Evolutionary conservation across 345 rosid genomes (phyloP).

Genomic region (Zanthoxylum bungeanum): DNA sequence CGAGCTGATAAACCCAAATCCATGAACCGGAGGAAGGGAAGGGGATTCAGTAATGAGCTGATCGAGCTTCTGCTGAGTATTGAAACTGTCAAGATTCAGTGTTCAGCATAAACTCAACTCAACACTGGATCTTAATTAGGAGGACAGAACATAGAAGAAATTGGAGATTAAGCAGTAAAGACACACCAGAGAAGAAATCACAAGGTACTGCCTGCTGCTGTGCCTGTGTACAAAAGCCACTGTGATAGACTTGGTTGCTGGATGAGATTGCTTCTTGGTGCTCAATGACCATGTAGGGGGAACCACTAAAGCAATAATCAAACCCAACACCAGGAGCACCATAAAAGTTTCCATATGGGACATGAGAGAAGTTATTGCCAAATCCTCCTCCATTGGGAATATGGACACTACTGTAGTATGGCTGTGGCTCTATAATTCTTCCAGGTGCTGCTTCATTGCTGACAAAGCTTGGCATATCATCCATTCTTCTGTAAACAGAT

Average conservation of each 20-base stretch:
- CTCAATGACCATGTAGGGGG: conserved; percentile 21
- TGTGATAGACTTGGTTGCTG: conserved; percentile 13
- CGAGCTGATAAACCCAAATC: conserved; percentile 25
- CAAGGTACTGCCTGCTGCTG: too few relatives aligned
- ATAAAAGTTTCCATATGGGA: conserved; percentile 24
- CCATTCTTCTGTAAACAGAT: conserved; percentile 30
- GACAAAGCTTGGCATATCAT: conserved; percentile 24
- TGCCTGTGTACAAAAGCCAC: conserved; percentile 27
- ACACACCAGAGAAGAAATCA: conserved; percentile 36
- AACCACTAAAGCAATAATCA: conserved; percentile 18
- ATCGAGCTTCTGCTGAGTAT: too few relatives aligned
- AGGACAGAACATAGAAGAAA: background rate
- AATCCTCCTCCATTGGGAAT: conserved; percentile 21
- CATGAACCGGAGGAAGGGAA: background rate
- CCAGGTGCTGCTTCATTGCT: conserved; percentile 23
- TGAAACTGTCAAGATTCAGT: too few relatives aligned
- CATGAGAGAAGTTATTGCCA: conserved; percentile 13
- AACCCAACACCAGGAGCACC: conserved; percentile 19
- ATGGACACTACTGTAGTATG: conserved; percentile 21
- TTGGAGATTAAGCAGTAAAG: background rate
- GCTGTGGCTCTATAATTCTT: conserved; percentile 17
- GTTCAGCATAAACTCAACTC: too few relatives aligned
- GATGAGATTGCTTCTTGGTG: conserved; percentile 23
- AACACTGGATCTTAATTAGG: too few relatives aligned
- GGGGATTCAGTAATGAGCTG: too few relatives aligned